phyloP scores from a whole-genome alignment of 129 eudicot genomes.

The Ambrosia trifida region DNA sequence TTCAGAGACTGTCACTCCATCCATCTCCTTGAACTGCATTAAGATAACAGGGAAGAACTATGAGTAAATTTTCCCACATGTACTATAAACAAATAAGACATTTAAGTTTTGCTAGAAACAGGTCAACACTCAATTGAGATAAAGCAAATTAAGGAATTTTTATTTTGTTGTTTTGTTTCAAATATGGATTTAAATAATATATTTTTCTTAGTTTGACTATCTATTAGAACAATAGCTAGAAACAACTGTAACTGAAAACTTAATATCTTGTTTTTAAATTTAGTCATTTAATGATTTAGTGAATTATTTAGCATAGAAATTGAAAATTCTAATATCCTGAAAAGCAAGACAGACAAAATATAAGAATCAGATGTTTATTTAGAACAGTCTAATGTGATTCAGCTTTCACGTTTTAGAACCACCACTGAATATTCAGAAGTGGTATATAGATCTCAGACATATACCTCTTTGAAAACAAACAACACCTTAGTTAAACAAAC shows the following conservation, averaged over 20 bases:
- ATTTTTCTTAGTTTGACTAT: not conserved
- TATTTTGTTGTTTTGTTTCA: not conserved
- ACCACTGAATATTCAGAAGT: not conserved
- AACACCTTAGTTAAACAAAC: not conserved
- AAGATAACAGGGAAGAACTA: slow-evolving; percentile 16
- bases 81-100: not conserved
- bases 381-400: not conserved
- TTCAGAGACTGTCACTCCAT: slow-evolving; percentile 48
- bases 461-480: not conserved
- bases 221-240: not conserved
- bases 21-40: slow-evolving; percentile 78
- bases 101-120: not conserved
- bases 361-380: not conserved
- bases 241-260: not conserved
- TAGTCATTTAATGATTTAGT: not conserved
- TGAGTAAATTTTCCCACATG: not conserved
- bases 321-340: not conserved
- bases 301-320: not conserved
- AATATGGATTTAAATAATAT: not conserved
- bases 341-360: not conserved
- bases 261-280: not conserved
- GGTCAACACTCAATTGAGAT: not conserved
- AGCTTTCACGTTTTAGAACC: not conserved
- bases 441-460: not conserved
- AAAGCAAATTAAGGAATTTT: not conserved